Evolutionary conservation across 805 yeast genomes (phyloP).

Genomic region (Sugiyamaella qingdaonensis): DNA sequence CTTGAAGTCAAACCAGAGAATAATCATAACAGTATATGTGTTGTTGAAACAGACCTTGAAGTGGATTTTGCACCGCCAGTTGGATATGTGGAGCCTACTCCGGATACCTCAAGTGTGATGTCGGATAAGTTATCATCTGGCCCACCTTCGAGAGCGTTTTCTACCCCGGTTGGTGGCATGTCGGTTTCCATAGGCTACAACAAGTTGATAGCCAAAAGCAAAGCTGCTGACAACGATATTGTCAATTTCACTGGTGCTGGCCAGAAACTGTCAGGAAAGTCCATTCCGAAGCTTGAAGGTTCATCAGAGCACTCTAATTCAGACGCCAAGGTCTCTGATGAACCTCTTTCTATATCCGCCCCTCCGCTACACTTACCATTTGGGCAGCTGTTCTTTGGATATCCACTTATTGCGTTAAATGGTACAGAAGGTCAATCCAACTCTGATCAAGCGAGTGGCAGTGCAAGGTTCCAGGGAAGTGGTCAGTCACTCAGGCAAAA

Average conservation of each 20-base stretch:
- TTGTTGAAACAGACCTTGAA: slow-evolving; percentile 92
- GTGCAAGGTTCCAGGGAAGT: slow-evolving; percentile 49
- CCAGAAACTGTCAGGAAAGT: slow-evolving; percentile 56
- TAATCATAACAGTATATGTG: slow-evolving; percentile 68
- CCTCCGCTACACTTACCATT: slow-evolving; percentile 70
- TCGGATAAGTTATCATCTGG: slow-evolving; percentile 11
- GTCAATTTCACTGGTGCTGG: slow-evolving; percentile 56
- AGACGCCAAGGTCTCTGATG: neutral
- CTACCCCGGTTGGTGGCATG: slow-evolving; percentile 43
- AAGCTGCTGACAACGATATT: neutral
- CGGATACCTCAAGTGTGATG: slow-evolving; percentile 19
- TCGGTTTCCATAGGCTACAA: slow-evolving; percentile 67
- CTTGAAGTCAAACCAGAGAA: slow-evolving; percentile 82
- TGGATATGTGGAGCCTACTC: slow-evolving; percentile 88
- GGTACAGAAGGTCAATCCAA: slow-evolving; percentile 36
- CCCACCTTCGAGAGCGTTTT: slow-evolving; percentile 12
- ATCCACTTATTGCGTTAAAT: slow-evolving; percentile 54
- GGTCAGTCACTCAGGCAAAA: slow-evolving; percentile 75
- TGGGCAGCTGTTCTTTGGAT: slow-evolving; percentile 91
- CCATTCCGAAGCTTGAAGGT: neutral
- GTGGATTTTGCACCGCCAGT: slow-evolving; percentile 99
- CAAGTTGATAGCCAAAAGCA: slow-evolving; percentile 45
- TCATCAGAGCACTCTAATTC: neutral
- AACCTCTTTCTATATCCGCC: slow-evolving; percentile 42
- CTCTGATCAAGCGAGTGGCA: slow-evolving; percentile 26